Percentiles rank a stretch among this genome's conserved stretches.
These are phyloP conservation scores for Globisporangium abappressorium DNA, from an alignment of 352 stramenopile genomes.

Conservation along the genomic window DNA sequence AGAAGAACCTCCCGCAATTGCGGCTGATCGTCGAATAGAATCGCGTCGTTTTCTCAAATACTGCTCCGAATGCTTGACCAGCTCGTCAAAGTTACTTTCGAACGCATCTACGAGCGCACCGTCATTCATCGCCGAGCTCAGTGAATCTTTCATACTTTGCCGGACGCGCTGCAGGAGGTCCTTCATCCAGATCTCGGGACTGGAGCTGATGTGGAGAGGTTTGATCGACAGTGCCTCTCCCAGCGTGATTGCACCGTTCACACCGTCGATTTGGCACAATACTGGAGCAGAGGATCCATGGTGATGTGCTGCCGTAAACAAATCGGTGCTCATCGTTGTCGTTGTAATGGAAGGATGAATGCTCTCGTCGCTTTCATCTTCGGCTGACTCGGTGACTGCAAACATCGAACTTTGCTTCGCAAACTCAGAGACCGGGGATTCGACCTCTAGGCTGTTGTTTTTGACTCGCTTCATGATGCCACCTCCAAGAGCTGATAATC, in stretches of 20 bases:
- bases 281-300: neutral
- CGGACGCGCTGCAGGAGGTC: constrained; percentile 43
- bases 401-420: constrained; percentile 2
- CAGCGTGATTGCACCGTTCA: constrained; percentile 24
- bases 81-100: constrained; percentile 42
- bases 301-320: neutral
- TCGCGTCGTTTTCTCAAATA: constrained; percentile 4
- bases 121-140: constrained; percentile 30
- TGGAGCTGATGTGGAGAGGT: constrained; percentile 36
- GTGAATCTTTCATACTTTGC: constrained; percentile 32
- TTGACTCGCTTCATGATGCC: neutral
- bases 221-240: constrained; percentile 41
- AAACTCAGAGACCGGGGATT: neutral
- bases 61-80: constrained; percentile 23
- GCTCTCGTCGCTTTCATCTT: constrained; percentile 14
- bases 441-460: neutral
- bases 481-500: constrained; percentile 19
- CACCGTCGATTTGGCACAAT: constrained; percentile 38
- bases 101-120: constrained; percentile 36
- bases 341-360: neutral
- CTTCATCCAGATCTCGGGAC: constrained; percentile 67
- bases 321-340: neutral
- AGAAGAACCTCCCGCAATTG: neutral
- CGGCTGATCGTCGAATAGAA: constrained; percentile 6
- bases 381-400: constrained; percentile 6